A percentile compares a stretch with the other conserved stretches of the same genome.
Evolutionary conservation across 345 rosid species (phyloP).

Genomic region (Salix dunnii): DNA sequence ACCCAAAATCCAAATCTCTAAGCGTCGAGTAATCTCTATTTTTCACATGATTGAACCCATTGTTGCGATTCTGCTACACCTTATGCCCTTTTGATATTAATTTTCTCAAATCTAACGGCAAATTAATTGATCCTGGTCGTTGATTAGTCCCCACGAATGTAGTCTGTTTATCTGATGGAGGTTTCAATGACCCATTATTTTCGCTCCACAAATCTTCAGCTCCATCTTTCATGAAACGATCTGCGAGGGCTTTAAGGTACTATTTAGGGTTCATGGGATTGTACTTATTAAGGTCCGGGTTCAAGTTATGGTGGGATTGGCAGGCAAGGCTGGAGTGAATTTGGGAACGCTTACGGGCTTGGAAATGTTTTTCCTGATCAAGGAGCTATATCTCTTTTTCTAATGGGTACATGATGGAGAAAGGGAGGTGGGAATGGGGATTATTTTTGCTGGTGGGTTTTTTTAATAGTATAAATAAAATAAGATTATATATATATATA

Average conservation of each 20-base stretch:
- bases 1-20: slow-evolving; percentile 19
- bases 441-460: background rate
- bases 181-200: slow-evolving; percentile 63
- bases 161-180: slow-evolving; percentile 26
- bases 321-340: slow-evolving; percentile 53
- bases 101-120: slow-evolving; percentile 54
- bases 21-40: slow-evolving; percentile 49
- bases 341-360: slow-evolving; percentile 70
- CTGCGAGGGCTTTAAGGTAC: slow-evolving; percentile 72
- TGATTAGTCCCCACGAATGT: slow-evolving; percentile 11
- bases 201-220: slow-evolving; percentile 94
- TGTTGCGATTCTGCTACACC: slow-evolving; percentile 7
- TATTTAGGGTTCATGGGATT: slow-evolving; percentile 56
- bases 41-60: slow-evolving; percentile 12
- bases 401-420: slow-evolving; percentile 6
- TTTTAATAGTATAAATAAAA: no score
- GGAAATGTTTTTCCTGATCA: slow-evolving; percentile 84
- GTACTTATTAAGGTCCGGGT: slow-evolving; percentile 15
- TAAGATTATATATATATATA: no score
- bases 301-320: slow-evolving; percentile 15
- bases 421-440: background rate
- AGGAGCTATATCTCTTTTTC: slow-evolving; percentile 86
- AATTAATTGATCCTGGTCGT: slow-evolving; percentile 8
- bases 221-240: slow-evolving; percentile 81
- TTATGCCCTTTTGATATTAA: slow-evolving; percentile 24